Evolutionary conservation across 1,284 basidiomycete species (phyloP).

Genomic region (Cryptococcus sp.): DNA sequence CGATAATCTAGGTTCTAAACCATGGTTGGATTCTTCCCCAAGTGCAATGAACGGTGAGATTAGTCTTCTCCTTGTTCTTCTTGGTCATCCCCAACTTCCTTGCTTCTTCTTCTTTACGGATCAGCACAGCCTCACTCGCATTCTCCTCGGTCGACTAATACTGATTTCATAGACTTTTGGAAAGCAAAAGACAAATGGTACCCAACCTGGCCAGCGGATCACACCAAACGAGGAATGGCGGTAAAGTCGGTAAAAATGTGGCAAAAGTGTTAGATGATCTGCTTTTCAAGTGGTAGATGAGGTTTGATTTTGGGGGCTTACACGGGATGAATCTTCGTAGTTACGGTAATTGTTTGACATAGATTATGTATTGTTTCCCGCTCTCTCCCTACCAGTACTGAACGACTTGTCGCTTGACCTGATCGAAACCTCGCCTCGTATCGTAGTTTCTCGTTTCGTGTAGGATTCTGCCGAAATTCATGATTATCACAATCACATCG

Average conservation of each 20-base stretch:
- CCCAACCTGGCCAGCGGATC: conserved; percentile 61
- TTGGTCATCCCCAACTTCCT: conserved; percentile 14
- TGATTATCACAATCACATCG: no score
- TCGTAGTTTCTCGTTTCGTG: no score
- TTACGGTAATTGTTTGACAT: no score
- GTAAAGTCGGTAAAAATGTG: conserved; percentile 68
- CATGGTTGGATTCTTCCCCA: conserved; percentile 54
- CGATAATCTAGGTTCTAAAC: conserved; percentile 63
- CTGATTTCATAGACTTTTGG: conserved; percentile 49
- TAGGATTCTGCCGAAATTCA: no score
- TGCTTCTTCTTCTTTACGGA: not conserved
- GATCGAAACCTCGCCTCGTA: no score
- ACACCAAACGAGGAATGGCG: conserved; percentile 61
- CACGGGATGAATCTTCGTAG: no score
- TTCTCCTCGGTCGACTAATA: conserved; percentile 4
- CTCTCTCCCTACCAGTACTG: no score
- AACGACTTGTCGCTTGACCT: no score
- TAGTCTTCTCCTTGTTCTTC: no score
- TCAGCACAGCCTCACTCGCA: not conserved
- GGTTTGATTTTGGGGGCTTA: no score
- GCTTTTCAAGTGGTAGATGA: not conserved
- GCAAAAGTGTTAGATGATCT: conserved; percentile 32
- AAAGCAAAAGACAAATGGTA: conserved; percentile 59
- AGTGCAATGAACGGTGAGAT: conserved; percentile 40
- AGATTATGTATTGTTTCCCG: no score